A percentile compares a stretch with the other conserved stretches of the same genome.
phyloP scores from a whole-genome alignment of 139 green algal species.

The Astrephomene gubernaculifera region DNA sequence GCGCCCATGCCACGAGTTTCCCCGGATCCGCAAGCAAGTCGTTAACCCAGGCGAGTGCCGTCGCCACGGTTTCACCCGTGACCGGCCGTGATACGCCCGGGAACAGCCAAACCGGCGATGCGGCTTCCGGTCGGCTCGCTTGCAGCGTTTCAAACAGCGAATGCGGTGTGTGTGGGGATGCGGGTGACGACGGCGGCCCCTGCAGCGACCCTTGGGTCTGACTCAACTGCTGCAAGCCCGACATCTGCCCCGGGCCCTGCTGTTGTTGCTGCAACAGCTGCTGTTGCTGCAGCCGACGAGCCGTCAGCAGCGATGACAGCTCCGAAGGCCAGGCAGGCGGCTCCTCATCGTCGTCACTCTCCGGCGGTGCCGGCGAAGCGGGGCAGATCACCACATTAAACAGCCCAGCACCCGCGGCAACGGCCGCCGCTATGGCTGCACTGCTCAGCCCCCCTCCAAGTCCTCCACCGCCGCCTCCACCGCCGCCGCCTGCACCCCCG shows the following conservation, averaged over 20 bases:
- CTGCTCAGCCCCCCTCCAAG: too few relatives aligned
- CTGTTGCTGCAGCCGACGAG: conserved; percentile 6
- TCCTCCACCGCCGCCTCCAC: not conserved
- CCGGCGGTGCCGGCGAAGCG: conserved; percentile 5
- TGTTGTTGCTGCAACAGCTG: not conserved
- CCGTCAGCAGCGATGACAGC: not conserved
- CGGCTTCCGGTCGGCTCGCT: too few relatives aligned
- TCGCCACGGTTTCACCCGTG: not conserved
- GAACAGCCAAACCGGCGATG: conserved; percentile 40
- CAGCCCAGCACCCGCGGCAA: not conserved
- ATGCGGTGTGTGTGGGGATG: too few relatives aligned
- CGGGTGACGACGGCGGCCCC: too few relatives aligned
- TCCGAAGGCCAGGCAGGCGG: not conserved
- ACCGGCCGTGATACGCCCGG: not conserved
- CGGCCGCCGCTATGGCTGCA: not conserved
- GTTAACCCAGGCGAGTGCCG: conserved; percentile 1
- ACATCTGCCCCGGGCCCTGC: not conserved
- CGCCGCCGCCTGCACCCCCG: not conserved
- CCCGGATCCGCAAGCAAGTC: not conserved
- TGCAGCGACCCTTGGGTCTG: not conserved
- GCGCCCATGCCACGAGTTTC: not conserved
- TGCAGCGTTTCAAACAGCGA: too few relatives aligned
- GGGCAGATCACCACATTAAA: conserved; percentile 28
- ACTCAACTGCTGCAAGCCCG: not conserved
- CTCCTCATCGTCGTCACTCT: conserved; percentile 1